Evolutionary conservation across 2,329 filamentous ascomycete species (phyloP), one percentile per base, ranked within the genome.

Genomic region (Didymella glomerata): DNA sequence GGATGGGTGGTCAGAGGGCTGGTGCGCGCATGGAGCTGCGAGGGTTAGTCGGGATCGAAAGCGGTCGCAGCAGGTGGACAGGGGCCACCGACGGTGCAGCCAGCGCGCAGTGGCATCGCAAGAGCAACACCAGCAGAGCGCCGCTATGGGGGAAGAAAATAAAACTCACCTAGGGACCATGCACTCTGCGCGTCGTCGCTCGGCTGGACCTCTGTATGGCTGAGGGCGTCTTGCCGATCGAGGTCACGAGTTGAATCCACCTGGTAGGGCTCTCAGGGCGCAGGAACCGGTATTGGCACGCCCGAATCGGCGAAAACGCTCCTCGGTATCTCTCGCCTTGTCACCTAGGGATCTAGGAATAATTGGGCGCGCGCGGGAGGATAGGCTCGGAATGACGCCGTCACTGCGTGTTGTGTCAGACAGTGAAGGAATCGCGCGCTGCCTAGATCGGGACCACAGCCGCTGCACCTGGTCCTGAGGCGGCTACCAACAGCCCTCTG

Each of bases 181-280:
- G 73, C 73, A 76, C 74, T 70, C 71, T 73, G 74, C 75, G 75
- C 74, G 74, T 76, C 71, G 72, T 75, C 72, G 70, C 68, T 67
- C 66, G 70, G 66, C 73, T 73, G 71, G 73, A 66, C 72, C 72
- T 40, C 38, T 49, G 55, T 49, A 54, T 69, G 70, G 73, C 74
- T 73, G 69, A 66, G 71, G 60, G 74, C 67, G 69, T 72, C 63
- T 59, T 74, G 72, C 74, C 74, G 75, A 76, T 76, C 72, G 67
- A 69, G 38, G 56, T 54, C 50, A 59, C 56, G 56, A 40, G 56
- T 40, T 45, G 49, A 59, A 50, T 54, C 55, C 48, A 53, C 55
- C 55, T 68, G 68, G 70, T 54, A 71, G 57, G 64, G 66, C 64
- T 64, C 67, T 62, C 60, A 68, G 66, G 67, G 62, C 69, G 68